These are phyloP conservation scores for Dacryopinax primogenitus DNA, from an alignment of 768 basidiomycete species.

Conservation along the genomic window DNA sequence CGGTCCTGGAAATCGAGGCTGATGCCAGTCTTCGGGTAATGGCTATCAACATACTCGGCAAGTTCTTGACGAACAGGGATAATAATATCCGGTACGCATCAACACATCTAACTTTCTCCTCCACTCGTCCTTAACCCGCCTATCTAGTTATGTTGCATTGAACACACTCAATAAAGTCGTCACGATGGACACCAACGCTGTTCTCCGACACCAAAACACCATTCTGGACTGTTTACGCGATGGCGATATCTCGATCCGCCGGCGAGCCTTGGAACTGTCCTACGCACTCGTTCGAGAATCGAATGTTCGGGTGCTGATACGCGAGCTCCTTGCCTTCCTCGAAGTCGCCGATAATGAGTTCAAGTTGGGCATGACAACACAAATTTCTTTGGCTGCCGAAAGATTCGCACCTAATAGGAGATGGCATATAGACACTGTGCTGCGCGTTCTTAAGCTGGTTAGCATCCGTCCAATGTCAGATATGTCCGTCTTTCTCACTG, in stretches of 20 bases:
- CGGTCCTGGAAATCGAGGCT: conserved; percentile 92
- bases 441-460: conserved; percentile 83
- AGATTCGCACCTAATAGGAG: conserved; percentile 93
- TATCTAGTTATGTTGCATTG: conserved; percentile 78
- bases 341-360: conserved; percentile 99
- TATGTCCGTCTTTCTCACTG: not conserved
- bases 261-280: conserved; percentile 89
- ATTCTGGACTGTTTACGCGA: conserved; percentile 99
- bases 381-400: conserved; percentile 91
- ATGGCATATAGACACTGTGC: conserved; percentile 97
- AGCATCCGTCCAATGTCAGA: conserved; percentile 22
- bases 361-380: conserved; percentile 94
- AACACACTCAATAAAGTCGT: conserved; percentile 99
- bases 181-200: conserved; percentile 92
- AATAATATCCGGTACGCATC: conserved; percentile 88
- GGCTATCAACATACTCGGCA: conserved; percentile 98
- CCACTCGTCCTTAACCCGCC: not conserved
- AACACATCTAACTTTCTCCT: not conserved
- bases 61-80: conserved; percentile 92
- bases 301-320: conserved; percentile 81
- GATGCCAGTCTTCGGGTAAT: conserved; percentile 92
- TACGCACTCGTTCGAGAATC: conserved; percentile 93
- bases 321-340: conserved; percentile 89
- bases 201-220: conserved; percentile 93
- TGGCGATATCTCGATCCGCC: conserved; percentile 95